These are phyloP conservation scores for Nakaseomyces sp. DNA, from an alignment of 1,139 yeast genomes.

Conservation along the genomic window DNA sequence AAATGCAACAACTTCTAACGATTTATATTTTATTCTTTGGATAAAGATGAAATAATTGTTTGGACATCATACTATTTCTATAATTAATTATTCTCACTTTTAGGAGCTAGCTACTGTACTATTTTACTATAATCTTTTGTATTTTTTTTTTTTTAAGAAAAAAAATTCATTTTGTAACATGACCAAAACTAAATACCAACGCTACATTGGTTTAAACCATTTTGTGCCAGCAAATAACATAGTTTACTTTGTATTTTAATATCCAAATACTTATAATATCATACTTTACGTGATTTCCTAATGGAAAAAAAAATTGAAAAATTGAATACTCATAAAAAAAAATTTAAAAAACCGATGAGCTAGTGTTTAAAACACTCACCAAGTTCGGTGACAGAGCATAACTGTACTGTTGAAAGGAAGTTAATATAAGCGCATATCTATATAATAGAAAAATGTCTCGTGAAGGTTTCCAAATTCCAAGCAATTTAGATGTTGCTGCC, in stretches of 20 bases:
- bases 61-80: neutral
- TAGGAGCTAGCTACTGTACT: conserved; percentile 1
- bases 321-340: neutral
- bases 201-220: too few species aligned
- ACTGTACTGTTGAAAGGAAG: neutral
- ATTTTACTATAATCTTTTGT: neutral
- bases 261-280: too few species aligned
- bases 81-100: neutral
- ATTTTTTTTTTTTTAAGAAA: too few species aligned
- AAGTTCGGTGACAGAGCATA: neutral
- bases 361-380: too few species aligned
- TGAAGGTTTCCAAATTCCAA: conserved; percentile 92
- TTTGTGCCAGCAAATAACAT: too few species aligned
- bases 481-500: conserved; percentile 63
- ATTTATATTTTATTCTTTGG: neutral
- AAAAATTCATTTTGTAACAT: too few species aligned
- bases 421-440: neutral
- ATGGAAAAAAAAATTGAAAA: neutral
- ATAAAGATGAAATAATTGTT: too few species aligned
- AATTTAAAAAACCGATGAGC: neutral
- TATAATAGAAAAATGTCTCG: conserved; percentile 41
- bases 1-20: neutral
- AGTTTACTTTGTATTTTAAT: too few species aligned
- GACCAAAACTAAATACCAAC: too few species aligned
- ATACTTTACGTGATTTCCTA: neutral